These are phyloP conservation scores for Nadsonia commutata DNA, from an alignment of 1,139 yeast species.

Conservation along the genomic window DNA sequence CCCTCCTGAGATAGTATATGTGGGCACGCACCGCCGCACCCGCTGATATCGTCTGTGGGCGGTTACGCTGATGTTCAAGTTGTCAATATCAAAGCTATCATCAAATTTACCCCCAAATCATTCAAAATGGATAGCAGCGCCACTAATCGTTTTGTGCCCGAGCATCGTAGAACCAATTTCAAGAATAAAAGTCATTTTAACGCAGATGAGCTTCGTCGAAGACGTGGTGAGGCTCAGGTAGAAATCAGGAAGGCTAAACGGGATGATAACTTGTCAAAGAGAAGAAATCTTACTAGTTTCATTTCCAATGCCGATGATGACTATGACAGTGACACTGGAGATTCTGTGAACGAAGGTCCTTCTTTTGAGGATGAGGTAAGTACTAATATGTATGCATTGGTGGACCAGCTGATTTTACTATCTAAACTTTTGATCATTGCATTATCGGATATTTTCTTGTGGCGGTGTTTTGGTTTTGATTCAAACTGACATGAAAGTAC, in stretches of 20 bases:
- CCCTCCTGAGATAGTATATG: too few relatives aligned
- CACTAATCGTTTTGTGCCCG: slow-evolving; percentile 65
- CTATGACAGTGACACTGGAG: slow-evolving; percentile 31
- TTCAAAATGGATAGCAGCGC: background rate
- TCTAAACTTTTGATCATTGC: background rate
- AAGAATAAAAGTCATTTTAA: slow-evolving; percentile 90
- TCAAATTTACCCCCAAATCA: too few relatives aligned
- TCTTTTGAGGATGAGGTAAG: slow-evolving; percentile 15
- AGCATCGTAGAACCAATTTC: slow-evolving; percentile 91
- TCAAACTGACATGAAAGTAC: too few relatives aligned
- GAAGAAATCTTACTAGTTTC: slow-evolving; percentile 55
- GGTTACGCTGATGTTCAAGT: too few relatives aligned
- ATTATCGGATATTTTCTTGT: background rate
- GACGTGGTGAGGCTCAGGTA: slow-evolving; percentile 95
- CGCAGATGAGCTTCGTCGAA: slow-evolving; percentile 91
- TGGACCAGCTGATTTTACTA: background rate
- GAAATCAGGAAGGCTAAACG: slow-evolving; percentile 93
- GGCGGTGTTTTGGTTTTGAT: too few relatives aligned
- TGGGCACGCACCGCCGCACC: too few relatives aligned
- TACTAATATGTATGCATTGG: background rate
- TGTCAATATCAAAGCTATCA: too few relatives aligned
- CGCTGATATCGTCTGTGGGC: too few relatives aligned
- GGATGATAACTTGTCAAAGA: slow-evolving; percentile 85
- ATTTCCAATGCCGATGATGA: slow-evolving; percentile 30
- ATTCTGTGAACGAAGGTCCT: slow-evolving; percentile 8